Evolutionary conservation across 805 yeast species (phyloP).

Genomic region (Torulaspora delbrueckii): DNA sequence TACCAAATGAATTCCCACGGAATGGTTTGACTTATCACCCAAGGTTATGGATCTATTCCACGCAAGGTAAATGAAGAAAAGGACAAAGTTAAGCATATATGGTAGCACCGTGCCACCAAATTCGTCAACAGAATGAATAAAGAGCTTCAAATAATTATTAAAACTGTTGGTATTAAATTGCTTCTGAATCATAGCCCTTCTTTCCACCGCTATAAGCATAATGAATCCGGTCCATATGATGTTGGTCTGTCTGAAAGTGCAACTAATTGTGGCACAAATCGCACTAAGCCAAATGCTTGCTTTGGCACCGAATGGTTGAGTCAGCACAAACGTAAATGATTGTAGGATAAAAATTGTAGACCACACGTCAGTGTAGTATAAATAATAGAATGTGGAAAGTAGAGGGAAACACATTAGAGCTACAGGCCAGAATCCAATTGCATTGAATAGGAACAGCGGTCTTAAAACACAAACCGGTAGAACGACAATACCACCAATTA

Average conservation of each 20-base stretch:
- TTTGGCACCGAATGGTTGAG: slow-evolving; percentile 35
- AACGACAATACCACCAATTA: slow-evolving; percentile 56
- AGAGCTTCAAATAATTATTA: slow-evolving; percentile 39
- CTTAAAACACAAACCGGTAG: slow-evolving; percentile 47
- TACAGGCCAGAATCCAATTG: slow-evolving; percentile 42
- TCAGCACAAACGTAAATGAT: slow-evolving; percentile 47
- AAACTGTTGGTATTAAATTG: slow-evolving; percentile 36
- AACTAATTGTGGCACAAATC: slow-evolving; percentile 53
- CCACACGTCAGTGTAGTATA: slow-evolving; percentile 95
- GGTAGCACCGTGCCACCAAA: slow-evolving; percentile 42
- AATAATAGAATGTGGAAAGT: slow-evolving; percentile 61
- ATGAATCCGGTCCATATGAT: slow-evolving; percentile 76
- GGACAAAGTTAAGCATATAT: slow-evolving; percentile 45
- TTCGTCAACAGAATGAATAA: slow-evolving; percentile 37
- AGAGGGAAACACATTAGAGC: slow-evolving; percentile 59
- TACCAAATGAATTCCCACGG: slow-evolving; percentile 62
- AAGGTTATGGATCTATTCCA: slow-evolving; percentile 80
- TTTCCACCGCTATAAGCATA: slow-evolving; percentile 50
- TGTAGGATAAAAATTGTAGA: slow-evolving; percentile 63
- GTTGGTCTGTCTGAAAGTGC: slow-evolving; percentile 85
- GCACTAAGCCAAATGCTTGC: slow-evolving; percentile 45
- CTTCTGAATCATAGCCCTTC: slow-evolving; percentile 41
- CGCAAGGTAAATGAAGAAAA: slow-evolving; percentile 54
- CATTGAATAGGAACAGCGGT: slow-evolving; percentile 39
- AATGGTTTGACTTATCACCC: slow-evolving; percentile 88